A percentile compares a stretch with the other conserved stretches of the same genome.
These are phyloP conservation scores for Juglanconis sp. DNA, from an alignment of 2,329 filamentous ascomycete genomes.

Conservation along the genomic window DNA sequence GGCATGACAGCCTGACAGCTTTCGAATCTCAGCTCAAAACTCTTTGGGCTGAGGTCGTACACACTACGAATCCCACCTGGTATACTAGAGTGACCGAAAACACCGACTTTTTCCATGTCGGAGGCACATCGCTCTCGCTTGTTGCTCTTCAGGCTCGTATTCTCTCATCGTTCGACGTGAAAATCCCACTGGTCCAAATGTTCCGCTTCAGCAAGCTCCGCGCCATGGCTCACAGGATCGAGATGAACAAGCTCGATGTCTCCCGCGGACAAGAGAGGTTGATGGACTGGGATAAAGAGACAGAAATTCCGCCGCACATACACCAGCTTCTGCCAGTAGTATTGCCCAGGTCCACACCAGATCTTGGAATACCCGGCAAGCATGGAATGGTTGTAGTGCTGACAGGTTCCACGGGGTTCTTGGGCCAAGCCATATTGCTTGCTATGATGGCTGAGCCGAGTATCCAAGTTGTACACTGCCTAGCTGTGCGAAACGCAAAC, in stretches of 20 bases:
- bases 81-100: background rate
- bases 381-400: slow-evolving; percentile 23
- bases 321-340: no score
- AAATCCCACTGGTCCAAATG: slow-evolving; percentile 32
- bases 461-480: slow-evolving; percentile 38
- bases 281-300: slow-evolving; percentile 22
- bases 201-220: slow-evolving; percentile 35
- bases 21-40: background rate
- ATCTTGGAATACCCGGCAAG: slow-evolving; percentile 19
- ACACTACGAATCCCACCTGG: no score
- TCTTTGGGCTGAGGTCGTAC: slow-evolving; percentile 20
- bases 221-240: slow-evolving; percentile 33
- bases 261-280: no score
- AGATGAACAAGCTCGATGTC: no score
- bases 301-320: slow-evolving; percentile 3
- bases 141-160: slow-evolving; percentile 35
- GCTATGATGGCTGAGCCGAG: slow-evolving; percentile 29
- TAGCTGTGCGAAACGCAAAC: slow-evolving; percentile 36
- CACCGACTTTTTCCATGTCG: slow-evolving; percentile 39
- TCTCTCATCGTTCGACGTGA: slow-evolving; percentile 26
- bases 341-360: no score
- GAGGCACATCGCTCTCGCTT: slow-evolving; percentile 39
- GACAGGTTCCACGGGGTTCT: slow-evolving; percentile 39
- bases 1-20: no score
- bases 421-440: slow-evolving; percentile 36